Evolutionary conservation across 192 early-diverging fungal species (phyloP), one percentile per base, ranked within the genome.

Genomic region (Backusella morwellensis): DNA sequence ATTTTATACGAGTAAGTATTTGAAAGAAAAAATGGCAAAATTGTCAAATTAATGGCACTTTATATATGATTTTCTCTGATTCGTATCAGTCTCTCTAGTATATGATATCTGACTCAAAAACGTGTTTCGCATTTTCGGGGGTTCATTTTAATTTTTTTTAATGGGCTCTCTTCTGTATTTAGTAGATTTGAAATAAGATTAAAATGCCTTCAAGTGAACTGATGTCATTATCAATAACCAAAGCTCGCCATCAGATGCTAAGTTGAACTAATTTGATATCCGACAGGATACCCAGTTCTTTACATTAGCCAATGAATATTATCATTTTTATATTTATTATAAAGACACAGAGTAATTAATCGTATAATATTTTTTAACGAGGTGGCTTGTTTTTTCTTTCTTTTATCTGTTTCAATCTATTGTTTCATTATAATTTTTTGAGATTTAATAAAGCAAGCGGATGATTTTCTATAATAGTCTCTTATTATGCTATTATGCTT

Each of bases 101-200:
- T n/a, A 63, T 29, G 56, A 63, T 29, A 63, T 63, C 56, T 63
- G 56, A 68, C 35, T 68, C 66, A 35, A 68, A 68, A 68, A 35
- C 38, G 17, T 40, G 68, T 70, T 70, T 70, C 68, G 35, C 36
- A 70, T 70, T n/a, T 70, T 36, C 68, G 35, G 38, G 68, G 36
- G 68, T 70, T 70, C 21, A 70, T 70, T 70, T 69, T n/a, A 4
- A 41, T 12, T 38, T 40, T 70, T 41, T 70, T 63, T 56, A 56
- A 63, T 63, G 56, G 56, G 56, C 56, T 59, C 54, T 56, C 56
- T 59, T 59, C 56, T 63, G 56, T 63, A 63, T 63, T 63, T 63
- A 63, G 56, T 63, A 63, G 56, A 63, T 63, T 63, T 63, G 56
- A 63, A 63, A 63, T 63, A 63, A 63, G 56, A 63, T 63, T 63